Evolutionary conservation across 768 basidiomycete genomes (phyloP), one percentile per base, ranked within the genome.

Genomic region (Suillus subluteus): DNA sequence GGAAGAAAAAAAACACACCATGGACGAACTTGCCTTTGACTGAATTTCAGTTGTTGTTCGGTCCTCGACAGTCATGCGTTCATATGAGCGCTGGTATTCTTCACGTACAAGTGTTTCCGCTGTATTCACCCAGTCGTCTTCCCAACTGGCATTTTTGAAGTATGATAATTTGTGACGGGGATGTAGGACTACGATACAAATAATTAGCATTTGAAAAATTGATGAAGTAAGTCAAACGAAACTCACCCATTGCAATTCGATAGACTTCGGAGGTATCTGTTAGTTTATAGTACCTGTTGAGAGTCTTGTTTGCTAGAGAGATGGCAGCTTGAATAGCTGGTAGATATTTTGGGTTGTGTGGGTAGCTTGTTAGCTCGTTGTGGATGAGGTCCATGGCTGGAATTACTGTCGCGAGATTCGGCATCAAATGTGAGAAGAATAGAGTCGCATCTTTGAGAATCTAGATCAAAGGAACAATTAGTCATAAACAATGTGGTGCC

Each of bases 331-430:
- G 50, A 52, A 72, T 66, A 7, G 3, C 50, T 70, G 15, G 70
- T 68, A 38, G 76, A 70, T n/a, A 62, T 59, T n/a, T 68, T 18
- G 52, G 18, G 44, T 44, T 21, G 44, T 1, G 1, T 21, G 18
- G 21, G 44, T 44, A 44, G 18, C 18, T 68, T 16, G 68, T 67
- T n/a, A 78, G 69, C 12, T 48, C 44, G 13, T 68, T 13, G 48
- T 78, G 66, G 23, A 80, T 75, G 32, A 65, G 61, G 48, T 81
- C 78, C 76, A 80, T 79, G 0, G 40, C 40, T 15, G 40, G 40
- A 40, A 40, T 40, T 40, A 40, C 40, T 40, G 62, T 68, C 0
- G 74, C 58, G 1, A 80, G 67, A 26, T 67, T 75, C 4, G 68
- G 67, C 0, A 50, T 69, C 0, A 64, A 66, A 1, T 58, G 21